Base-by-base conservation (phyloP, 1,284 basidiomycete species). In the Uromyces viciae-fabae region DNA sequence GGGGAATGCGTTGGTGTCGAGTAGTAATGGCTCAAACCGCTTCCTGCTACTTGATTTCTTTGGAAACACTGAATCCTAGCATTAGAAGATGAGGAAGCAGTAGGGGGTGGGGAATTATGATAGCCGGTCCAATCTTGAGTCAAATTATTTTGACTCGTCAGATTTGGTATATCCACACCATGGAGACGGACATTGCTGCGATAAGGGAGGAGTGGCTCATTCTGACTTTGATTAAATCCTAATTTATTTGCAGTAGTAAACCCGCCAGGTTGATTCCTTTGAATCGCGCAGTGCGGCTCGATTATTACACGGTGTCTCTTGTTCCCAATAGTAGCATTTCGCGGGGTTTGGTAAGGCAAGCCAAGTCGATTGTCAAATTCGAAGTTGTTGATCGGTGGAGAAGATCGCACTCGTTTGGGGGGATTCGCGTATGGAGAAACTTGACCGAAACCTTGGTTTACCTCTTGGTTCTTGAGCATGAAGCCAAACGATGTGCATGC, bases 1-100 rank as follows among this genome's bases (percentile, higher is more conserved):
- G 75, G 75, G 7, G 75, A 77, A 38, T 77, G 75, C 33, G n/a
- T 77, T 17, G 75, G 75, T 11, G 75, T 77, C 14, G 62, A 66
- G 31, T 77, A 77, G 49, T 68, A 77, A 52, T 77, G 58, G 14
- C 33, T 14, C 14, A 74, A 40, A 5, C 28, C 62, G 25, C 40
- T 42, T 38, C 58, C 60, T 33, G 52, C 42, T 33, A 43, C 40
- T 3, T 36, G 60, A 66, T 64, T 62, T 42, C 60, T 62, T 46
- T 76, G 74, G 17, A 33, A 43, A 36, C n/a, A 49, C 31, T 46
- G 58, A 66, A 76, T 15, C 52, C 43, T 58, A 22, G 54, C 42
- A 54, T 54, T 56, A 15, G 46, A 54, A 46, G 69, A 33, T 28
- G 69, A 73, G 14, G 4, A 74, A 25, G 72, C 40, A 58, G 14